Evolutionary conservation across 2,329 filamentous ascomycete genomes (phyloP).

Genomic region (Colletotrichum phormii): DNA sequence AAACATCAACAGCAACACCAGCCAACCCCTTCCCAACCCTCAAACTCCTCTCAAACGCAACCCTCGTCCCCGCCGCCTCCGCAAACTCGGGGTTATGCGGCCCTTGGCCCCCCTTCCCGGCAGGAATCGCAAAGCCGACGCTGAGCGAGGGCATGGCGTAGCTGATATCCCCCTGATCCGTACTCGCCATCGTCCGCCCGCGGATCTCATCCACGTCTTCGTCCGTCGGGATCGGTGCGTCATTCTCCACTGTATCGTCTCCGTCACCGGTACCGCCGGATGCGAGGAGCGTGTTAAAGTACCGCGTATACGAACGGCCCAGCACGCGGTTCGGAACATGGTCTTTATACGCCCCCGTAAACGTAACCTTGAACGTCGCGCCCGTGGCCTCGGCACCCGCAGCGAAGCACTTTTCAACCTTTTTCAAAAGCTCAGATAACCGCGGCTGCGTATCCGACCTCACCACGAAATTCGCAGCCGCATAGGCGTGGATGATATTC

Average conservation of each 20-base stretch:
- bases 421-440: constrained; percentile 51
- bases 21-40: constrained; percentile 41
- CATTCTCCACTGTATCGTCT: background rate
- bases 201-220: constrained; percentile 54
- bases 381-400: constrained; percentile 57
- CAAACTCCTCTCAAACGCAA: constrained; percentile 40
- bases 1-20: constrained; percentile 40
- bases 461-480: constrained; percentile 50
- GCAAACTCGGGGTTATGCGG: constrained; percentile 42
- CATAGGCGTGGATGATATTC: constrained; percentile 67
- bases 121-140: constrained; percentile 62
- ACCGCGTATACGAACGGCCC: constrained; percentile 56
- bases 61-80: constrained; percentile 38
- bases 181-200: constrained; percentile 63
- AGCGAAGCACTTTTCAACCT: constrained; percentile 55
- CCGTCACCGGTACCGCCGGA: background rate
- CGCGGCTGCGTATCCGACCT: constrained; percentile 44
- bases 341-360: constrained; percentile 60
- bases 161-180: constrained; percentile 70
- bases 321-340: constrained; percentile 66
- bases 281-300: constrained; percentile 55
- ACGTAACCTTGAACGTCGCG: constrained; percentile 57
- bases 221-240: constrained; percentile 46
- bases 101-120: constrained; percentile 42
- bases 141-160: constrained; percentile 68